Base-by-base conservation (phyloP, 2,329 filamentous ascomycete genomes). In the Talaromyces sp. region DNA sequence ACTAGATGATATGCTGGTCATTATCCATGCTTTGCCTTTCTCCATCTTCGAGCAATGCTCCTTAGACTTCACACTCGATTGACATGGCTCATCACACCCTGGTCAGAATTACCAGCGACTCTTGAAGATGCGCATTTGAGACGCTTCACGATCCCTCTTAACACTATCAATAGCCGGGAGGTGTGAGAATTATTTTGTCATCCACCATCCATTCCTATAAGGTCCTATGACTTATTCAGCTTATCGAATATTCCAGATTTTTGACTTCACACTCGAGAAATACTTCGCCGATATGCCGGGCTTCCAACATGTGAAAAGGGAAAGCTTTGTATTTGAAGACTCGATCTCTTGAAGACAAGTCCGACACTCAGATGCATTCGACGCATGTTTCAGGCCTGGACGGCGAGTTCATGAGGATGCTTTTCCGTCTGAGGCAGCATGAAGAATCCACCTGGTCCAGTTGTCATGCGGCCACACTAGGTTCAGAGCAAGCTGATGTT, bases 101-200 rank as follows among this genome's bases (percentile, higher is more conserved):
- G 54, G 54, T 25, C 21, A 14, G 35, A 56, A n/a, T 8, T 37
- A 40, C 54, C 54, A 40, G 54, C 54, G 3, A 5, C 28, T 1
- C 54, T 56, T 16, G 54, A 56, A 37, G 35, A 56, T 40, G 54
- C 35, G 16, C 54, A 56, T 28, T 39, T 56, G 23, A 37, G 54
- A 23, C 33, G 35, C 21, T 56, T 56, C 40, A 25, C 54, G 12
- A 40, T 56, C 8, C 54, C 54, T 25, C 37, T 56, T 11, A 35
- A 56, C 6, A 56, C 54, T 6, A 56, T 56, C 54, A 28, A 56
- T n/a, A 56, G 18, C 12, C 40, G 54, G 54, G 54, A 56, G 54
- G 54, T 56, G 37, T 40, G 54, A 56, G 44, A 12, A 48, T 16
- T 3, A 25, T 48, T 48, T n/a, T 18, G 6, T 5, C 8, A 8